These are phyloP conservation scores for Colletotrichum chrysophilum DNA, from an alignment of 2,329 filamentous ascomycete species.

Conservation along the genomic window DNA sequence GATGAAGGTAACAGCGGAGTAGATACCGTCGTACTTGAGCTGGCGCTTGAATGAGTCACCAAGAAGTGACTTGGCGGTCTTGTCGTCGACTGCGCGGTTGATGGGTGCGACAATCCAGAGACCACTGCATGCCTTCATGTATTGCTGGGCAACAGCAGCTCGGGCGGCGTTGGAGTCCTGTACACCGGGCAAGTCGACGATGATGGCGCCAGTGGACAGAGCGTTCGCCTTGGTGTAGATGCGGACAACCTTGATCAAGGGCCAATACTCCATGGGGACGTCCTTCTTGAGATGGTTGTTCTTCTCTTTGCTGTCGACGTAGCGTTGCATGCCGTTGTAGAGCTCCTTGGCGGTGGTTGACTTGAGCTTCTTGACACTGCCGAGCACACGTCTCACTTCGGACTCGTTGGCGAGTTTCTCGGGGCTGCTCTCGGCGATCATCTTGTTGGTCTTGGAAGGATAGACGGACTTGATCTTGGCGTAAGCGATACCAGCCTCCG, in stretches of 20 bases:
- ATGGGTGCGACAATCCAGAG: constrained; percentile 70
- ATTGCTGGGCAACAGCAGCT: constrained; percentile 60
- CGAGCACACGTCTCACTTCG: constrained; percentile 27
- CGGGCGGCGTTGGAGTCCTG: constrained; percentile 67
- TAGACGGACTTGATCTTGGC: constrained; percentile 54
- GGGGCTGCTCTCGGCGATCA: constrained; percentile 26
- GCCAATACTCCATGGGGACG: constrained; percentile 44
- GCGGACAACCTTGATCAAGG: constrained; percentile 57
- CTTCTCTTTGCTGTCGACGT: constrained; percentile 35
- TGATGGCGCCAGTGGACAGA: constrained; percentile 38
- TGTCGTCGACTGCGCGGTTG: constrained; percentile 64
- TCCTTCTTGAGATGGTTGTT: constrained; percentile 11
- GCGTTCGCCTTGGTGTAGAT: constrained; percentile 38
- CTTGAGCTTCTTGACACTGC: constrained; percentile 27
- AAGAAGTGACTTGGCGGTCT: constrained; percentile 60
- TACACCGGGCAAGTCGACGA: constrained; percentile 60
- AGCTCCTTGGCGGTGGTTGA: constrained; percentile 24
- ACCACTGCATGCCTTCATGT: constrained; percentile 65
- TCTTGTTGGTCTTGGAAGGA: constrained; percentile 32
- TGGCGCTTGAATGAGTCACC: constrained; percentile 64
- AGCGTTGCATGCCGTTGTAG: constrained; percentile 29
- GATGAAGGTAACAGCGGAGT: constrained; percentile 62
- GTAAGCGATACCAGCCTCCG: constrained; percentile 45
- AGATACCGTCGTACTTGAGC: constrained; percentile 62
- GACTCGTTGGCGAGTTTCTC: constrained; percentile 25